A percentile compares a stretch with the other conserved stretches of the same genome.
Evolutionary conservation across 345 rosid species (phyloP).

Genomic region (Salix brachista): DNA sequence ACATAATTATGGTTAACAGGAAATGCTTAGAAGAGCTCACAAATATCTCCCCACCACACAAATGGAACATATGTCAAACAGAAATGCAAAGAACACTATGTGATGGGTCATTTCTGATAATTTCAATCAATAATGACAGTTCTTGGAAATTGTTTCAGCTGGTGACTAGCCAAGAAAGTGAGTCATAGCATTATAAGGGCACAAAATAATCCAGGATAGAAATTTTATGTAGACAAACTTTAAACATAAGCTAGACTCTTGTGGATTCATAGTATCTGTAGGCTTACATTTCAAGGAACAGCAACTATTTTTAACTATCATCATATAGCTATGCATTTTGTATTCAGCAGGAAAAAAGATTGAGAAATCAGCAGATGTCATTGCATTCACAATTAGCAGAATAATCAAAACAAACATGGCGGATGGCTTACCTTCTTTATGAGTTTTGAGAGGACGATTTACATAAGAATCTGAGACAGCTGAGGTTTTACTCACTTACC

Average conservation of each 20-base stretch:
- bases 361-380: neutral
- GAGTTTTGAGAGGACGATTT: constrained; percentile 69
- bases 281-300: neutral
- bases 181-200: neutral
- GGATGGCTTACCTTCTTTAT: constrained; percentile 49
- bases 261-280: neutral
- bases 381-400: neutral
- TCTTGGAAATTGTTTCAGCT: neutral
- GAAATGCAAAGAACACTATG: neutral
- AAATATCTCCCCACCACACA: neutral
- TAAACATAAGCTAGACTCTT: neutral
- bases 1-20: neutral
- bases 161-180: neutral
- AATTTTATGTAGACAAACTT: neutral
- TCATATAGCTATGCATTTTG: neutral
- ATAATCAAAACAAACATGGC: neutral
- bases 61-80: neutral
- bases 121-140: neutral
- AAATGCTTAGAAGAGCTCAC: neutral
- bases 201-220: neutral
- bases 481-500: too few relatives aligned
- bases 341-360: neutral
- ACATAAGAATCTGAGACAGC: too few relatives aligned
- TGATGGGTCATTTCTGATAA: neutral
- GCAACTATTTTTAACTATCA: neutral